Conservation (phyloP, 176 grass and related monocot genomes). For the Oryza meyeriana region DNA sequence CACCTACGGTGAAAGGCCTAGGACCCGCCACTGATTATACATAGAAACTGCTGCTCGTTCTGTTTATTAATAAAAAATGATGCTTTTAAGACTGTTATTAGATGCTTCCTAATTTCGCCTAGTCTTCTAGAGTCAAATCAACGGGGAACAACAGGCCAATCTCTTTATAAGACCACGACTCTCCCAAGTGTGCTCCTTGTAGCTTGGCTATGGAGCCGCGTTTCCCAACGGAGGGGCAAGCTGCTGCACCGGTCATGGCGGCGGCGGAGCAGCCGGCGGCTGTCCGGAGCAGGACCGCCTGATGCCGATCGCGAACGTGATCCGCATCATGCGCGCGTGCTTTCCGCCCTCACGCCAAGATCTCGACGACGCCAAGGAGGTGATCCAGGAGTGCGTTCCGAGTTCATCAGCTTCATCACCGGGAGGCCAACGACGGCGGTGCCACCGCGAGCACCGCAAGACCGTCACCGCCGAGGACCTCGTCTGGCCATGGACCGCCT, state of each 20-base stretch:
- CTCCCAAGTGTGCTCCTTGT: neutral
- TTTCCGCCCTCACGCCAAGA: constrained; percentile 68
- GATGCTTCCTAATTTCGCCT: no score
- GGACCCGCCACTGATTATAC: no score
- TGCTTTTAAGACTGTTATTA: no score
- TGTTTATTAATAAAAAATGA: no score
- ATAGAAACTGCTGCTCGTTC: no score
- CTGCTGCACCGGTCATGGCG: no score
- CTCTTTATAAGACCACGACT: no score
- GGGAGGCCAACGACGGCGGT: constrained; percentile 76
- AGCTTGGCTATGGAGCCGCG: neutral
- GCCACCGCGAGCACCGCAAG: constrained; percentile 69
- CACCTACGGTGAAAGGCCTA: no score
- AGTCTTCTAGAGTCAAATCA: no score
- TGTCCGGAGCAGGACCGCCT: constrained; percentile 63
- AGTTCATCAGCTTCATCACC: constrained; percentile 85
- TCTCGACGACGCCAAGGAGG: constrained; percentile 76
- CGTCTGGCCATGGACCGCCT: constrained; percentile 67
- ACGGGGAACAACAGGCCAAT: no score
- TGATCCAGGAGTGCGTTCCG: constrained; percentile 81
- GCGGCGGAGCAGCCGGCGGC: neutral
- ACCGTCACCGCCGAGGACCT: constrained; percentile 75
- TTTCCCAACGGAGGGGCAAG: neutral
- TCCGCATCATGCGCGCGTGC: no score
- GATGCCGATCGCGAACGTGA: constrained; percentile 73